Evolutionary conservation across 331 rosid species (phyloP).

Genomic region (Prunus yedoensis): DNA sequence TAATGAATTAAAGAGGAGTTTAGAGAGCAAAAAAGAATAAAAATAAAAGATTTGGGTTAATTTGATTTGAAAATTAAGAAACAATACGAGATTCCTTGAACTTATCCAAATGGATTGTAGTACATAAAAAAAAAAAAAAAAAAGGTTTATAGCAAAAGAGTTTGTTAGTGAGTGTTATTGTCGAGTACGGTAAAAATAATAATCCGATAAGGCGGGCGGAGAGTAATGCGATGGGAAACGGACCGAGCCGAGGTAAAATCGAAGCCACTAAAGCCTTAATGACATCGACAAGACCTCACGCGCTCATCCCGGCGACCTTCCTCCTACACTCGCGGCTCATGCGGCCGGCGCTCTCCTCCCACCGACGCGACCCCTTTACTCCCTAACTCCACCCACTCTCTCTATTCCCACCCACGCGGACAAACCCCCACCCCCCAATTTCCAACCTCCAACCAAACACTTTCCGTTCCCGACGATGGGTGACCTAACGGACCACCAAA

Average conservation of each 20-base stretch:
- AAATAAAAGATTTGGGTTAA: not conserved
- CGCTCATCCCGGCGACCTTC: slow-evolving; percentile 86
- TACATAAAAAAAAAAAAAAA: too few relatives aligned
- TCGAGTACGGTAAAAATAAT: not conserved
- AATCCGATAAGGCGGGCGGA: slow-evolving; percentile 4
- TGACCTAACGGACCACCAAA: slow-evolving; percentile 45
- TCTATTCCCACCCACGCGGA: slow-evolving; percentile 5
- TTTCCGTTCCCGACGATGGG: slow-evolving; percentile 54
- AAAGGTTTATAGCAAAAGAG: not conserved
- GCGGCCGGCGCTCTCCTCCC: slow-evolving; percentile 59
- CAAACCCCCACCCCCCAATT: not conserved
- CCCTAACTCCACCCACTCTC: slow-evolving; percentile 14
- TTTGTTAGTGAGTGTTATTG: not conserved
- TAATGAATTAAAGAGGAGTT: not conserved
- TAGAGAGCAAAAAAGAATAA: not conserved
- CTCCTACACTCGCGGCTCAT: slow-evolving; percentile 61
- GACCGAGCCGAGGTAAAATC: slow-evolving; percentile 54
- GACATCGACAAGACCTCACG: slow-evolving; percentile 56
- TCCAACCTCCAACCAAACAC: not conserved
- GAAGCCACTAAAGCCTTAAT: slow-evolving; percentile 46
- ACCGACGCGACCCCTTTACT: slow-evolving; percentile 41
- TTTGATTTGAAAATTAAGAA: too few relatives aligned
- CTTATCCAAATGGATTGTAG: too few relatives aligned
- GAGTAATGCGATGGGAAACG: not conserved
- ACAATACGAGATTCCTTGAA: too few relatives aligned